Evolutionary conservation across 495 filamentous ascomycete species (phyloP), one percentile per base, ranked within the genome.

Genomic region (Podospora pseudopauciseta): DNA sequence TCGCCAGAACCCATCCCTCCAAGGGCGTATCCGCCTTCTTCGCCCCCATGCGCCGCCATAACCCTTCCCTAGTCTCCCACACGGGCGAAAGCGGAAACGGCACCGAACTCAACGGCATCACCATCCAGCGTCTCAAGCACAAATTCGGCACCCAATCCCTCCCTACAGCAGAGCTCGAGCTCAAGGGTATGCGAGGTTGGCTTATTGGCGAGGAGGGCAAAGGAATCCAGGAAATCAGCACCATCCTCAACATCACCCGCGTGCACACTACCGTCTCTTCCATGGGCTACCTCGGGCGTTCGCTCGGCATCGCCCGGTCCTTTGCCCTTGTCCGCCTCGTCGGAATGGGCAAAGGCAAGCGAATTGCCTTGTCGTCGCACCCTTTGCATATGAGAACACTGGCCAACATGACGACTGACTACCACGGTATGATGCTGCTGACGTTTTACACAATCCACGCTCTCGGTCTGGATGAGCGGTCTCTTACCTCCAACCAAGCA

Each of bases 101-200:
- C n/a, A 86, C 80, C 2, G 83, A 84, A 63, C 81, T 84, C 32
- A 93, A 92, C 72, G 90, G 89, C 2, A 80, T 92, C 53, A 83
- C 80, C 49, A 90, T 92, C 72, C 85, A 87, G 57, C 86, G 89
- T 0, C 79, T 92, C 30, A 92, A 92, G 72, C 83, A 84, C 70
- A 92, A 92, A 68, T 80, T 92, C 44, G 90, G 90, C 60, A 91
- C 90, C 2, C 86, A 86, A 64, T 79, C 87, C 20, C 75, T 92
- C 0, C 90, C 90, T 0, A 92, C 90, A 0, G 90, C 89, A 4
- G 90, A 93, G 68, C 80, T 92, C 5, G 87, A 89, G 63, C 80
- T 89, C 23, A 79, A 79, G 15, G 81, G 80, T 18, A 86, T 86
- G 78, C 84, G 90, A 20, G 90, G 82, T 2, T 88, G 88, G 76